phyloP scores from a whole-genome alignment of 2,329 filamentous ascomycete genomes.

The Ascochyta clinopodiicola region DNA sequence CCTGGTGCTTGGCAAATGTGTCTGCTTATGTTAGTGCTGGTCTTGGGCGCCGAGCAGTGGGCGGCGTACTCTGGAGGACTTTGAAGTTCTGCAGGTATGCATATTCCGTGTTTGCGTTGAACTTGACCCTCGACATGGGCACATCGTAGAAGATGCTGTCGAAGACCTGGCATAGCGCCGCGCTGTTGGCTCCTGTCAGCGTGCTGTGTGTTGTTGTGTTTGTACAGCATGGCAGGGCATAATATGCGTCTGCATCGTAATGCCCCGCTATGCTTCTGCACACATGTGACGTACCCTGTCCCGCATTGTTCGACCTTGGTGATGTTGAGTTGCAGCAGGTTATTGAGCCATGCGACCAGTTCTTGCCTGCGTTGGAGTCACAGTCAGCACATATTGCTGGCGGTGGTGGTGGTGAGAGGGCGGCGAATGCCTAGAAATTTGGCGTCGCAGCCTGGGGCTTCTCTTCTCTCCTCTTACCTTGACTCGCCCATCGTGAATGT shows the following conservation, averaged over 20 bases:
- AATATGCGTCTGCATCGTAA: constrained; percentile 2
- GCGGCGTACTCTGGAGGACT: constrained; percentile 82
- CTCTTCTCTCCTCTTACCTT: constrained; percentile 53
- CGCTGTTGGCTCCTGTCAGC: constrained; percentile 61
- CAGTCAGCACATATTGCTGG: constrained; percentile 26
- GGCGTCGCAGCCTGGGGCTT: constrained; percentile 19
- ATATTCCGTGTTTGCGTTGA: constrained; percentile 97
- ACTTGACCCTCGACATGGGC: constrained; percentile 95
- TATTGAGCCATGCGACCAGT: constrained; percentile 95
- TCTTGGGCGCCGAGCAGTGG: background rate
- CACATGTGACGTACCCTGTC: constrained; percentile 74
- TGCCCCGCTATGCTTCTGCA: constrained; percentile 13
- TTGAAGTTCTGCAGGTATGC: constrained; percentile 99
- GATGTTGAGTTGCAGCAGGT: constrained; percentile 95
- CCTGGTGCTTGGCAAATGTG: constrained; percentile 80
- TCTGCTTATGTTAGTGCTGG: constrained; percentile 58
- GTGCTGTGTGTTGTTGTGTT: background rate
- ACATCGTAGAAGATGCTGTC: constrained; percentile 98
- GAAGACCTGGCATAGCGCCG: constrained; percentile 95
- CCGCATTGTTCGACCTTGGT: constrained; percentile 99
- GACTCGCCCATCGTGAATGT: constrained; percentile 66
- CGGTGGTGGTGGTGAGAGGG: constrained; percentile 30
- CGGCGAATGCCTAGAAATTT: constrained; percentile 26
- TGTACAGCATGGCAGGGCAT: background rate
- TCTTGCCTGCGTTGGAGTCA: constrained; percentile 76